A percentile compares a stretch with the other conserved stretches of the same genome.
Conservation (phyloP, 2,329 filamentous ascomycete genomes). For the Curvularia hawaiiensis region DNA sequence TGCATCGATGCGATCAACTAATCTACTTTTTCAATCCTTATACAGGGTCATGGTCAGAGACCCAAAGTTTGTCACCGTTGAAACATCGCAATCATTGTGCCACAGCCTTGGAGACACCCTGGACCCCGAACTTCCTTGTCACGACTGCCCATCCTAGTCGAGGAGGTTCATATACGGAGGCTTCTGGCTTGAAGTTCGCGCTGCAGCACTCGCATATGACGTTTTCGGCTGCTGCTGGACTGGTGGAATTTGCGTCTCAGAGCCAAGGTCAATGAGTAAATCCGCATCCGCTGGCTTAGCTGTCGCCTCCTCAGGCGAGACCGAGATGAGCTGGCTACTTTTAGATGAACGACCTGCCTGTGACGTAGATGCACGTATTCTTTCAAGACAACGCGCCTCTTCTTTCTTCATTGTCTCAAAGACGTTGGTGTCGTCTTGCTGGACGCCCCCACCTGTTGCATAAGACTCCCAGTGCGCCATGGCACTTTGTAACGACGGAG, state of each 20-base stretch:
- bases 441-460: conserved; percentile 14
- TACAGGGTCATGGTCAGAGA: background rate
- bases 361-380: conserved; percentile 7
- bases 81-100: background rate
- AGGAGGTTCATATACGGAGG: conserved; percentile 18
- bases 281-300: conserved; percentile 16
- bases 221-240: background rate
- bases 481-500: conserved; percentile 4
- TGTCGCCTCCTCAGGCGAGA: conserved; percentile 19
- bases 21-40: background rate
- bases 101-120: no score
- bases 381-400: conserved; percentile 17
- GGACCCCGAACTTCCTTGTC: background rate
- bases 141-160: conserved; percentile 13
- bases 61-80: background rate
- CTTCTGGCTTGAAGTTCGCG: background rate
- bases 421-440: conserved; percentile 28
- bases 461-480: conserved; percentile 18
- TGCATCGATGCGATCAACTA: background rate
- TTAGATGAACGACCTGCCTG: background rate
- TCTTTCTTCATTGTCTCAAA: conserved; percentile 20
- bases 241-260: background rate
- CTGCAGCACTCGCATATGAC: conserved; percentile 10
- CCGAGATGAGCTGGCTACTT: conserved; percentile 21
- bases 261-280: conserved; percentile 28